Evolutionary conservation across 2,329 filamentous ascomycete species (phyloP), one percentile per base, ranked within the genome.

Genomic region (Colletotrichum scovillei): DNA sequence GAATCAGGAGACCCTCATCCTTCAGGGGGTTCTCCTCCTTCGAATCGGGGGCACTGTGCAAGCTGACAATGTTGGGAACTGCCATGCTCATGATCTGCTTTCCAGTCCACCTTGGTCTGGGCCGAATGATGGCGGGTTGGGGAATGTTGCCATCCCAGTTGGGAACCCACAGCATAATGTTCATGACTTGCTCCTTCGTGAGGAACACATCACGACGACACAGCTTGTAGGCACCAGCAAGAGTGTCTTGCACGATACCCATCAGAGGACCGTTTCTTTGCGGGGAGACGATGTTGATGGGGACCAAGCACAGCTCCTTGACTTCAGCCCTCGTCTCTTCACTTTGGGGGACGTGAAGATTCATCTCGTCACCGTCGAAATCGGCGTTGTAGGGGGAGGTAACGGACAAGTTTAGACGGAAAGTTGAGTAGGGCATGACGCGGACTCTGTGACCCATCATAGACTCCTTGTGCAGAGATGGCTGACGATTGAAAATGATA

Each of bases 301-400:
- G 97, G n/a, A 99, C 97, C 89, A 98, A 93, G 82, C 96, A 98
- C 16, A 99, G 90, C 81, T 98, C 93, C 82, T 92, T 94, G 78
- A 99, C 91, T 83, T 99, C 97, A 58, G 97, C 95, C 74, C 97
- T 93, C 42, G 97, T 97, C 84, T 99, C 97, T 81, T 99, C 95
- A 49, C 94, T 97, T 81, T 99, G 97, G 4, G 97, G 97, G 65
- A 99, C 97, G 89, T 99, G 97, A 86, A 99, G 91, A 82, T 99
- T 99, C 97, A 99, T 99, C 85, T 99, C 97, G 82, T 99, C 97
- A 85, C 97, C 97, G 81, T 99, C 97, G 85, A 99, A 99, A 94
- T 99, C 97, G 78, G 97, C 97, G 86, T 99, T 99, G 88, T 99
- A 99, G 0, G 97, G 97, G 32, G 95, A 97, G 0, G 97, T 99